Evolutionary conservation across 495 filamentous ascomycete species (phyloP).

Genomic region (Podospora sp.): DNA sequence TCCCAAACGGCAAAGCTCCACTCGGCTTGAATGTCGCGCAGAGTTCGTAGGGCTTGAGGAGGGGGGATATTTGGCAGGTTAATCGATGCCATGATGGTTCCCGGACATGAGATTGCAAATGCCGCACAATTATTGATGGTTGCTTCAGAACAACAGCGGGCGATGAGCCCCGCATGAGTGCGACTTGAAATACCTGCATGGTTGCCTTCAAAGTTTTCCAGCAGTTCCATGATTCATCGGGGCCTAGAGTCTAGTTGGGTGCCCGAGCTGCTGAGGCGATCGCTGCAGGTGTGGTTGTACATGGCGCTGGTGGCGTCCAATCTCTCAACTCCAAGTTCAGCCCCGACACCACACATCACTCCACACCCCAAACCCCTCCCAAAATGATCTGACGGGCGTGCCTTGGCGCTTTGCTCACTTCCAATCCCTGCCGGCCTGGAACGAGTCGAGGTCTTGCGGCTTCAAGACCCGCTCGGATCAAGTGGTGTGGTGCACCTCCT

Average conservation of each 20-base stretch:
- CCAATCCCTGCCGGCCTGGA: neutral
- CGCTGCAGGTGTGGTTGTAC: neutral
- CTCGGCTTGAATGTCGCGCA: neutral
- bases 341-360: neutral
- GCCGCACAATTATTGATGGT: no score
- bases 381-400: neutral
- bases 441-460: no score
- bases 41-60: neutral
- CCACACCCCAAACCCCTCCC: neutral
- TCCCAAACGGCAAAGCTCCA: neutral
- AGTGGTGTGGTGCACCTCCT: no score
- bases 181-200: no score
- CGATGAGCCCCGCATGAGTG: no score
- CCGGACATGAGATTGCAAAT: no score
- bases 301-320: neutral
- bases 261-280: neutral
- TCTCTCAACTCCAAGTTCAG: neutral
- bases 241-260: neutral
- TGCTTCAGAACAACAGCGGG: no score
- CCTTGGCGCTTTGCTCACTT: neutral
- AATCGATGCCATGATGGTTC: neutral
- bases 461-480: neutral
- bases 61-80: neutral
- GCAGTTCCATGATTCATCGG: neutral
- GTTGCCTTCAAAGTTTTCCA: no score